Base-by-base conservation (phyloP, 441 rosid genomes). In the Populus hybrid region DNA sequence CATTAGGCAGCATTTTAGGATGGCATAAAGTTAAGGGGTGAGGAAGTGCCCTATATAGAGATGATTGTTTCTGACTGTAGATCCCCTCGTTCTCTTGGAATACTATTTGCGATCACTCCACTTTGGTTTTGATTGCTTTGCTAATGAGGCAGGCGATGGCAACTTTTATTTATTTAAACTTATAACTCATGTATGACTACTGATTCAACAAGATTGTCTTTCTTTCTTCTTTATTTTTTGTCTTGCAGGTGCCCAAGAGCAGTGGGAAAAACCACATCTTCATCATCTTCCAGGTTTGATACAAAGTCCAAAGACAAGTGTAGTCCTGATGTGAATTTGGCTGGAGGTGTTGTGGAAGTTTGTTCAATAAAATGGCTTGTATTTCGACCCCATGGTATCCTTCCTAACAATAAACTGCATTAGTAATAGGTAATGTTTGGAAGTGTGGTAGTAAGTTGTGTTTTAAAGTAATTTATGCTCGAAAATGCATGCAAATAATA, bases 251-350 rank as follows among this genome's bases (percentile, higher is more conserved):
- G 78, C 82, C 91, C 7, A 91, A 90, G 83, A 87, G 77, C 69
- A 84, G 87, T 32, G 87, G 82, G 24, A 91, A 87, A 82, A 84
- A n/a, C 78, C 73, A 2, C 73, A 0, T 66, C 50, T 66, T 18
- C 71, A 1, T 82, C 92, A 23, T 72, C 90, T 38, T 70, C 90
- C 8, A 92, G 74, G 84, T 82, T 88, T 1, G 97, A 91, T 0
- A 82, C 88, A 79, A 96, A 96, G 81, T 72, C 92, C 63, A 94
- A 94, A 82, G 97, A 89, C 3, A 96, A 87, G 85, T 96, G 99
- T 84, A 88, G 70, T 76, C 83, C n/a, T 96, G 80, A 91, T 96
- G 99, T 94, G 91, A 94, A 81, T 77, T 71, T 74, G 38, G 72
- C 42, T 46, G 2, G 79, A 69, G 76, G 78, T 76, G 24, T 77